Evolutionary conservation across 2,329 filamentous ascomycete genomes (phyloP), one percentile per base, ranked within the genome.

Genomic region (Cytospora piceae): DNA sequence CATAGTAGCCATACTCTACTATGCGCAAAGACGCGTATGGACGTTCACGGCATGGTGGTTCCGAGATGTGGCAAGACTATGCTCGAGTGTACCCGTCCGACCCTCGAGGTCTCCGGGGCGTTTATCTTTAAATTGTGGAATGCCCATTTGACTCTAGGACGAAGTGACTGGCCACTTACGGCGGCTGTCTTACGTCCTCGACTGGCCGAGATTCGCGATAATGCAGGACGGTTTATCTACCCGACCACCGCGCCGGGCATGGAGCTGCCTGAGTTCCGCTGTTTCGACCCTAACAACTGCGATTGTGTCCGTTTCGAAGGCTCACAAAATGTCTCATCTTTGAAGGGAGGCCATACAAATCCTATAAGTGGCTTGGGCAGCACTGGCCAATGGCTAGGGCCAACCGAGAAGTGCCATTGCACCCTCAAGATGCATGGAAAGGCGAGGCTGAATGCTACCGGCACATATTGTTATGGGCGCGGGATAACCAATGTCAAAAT

Each of bases 231-330:
- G 17, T 52, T 49, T 2, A 57, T 65, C 20, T 53, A 42, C 3
- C 58, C 58, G 2, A 9, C 12, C 42, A 6, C 11, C 17, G n/a
- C 8, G 0, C n/a, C 20, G 2, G 29, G 24, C 12, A 56, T 4
- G 9, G 37, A 53, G 3, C 20, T 15, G 9, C 63, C 63, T 9
- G 39, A 42, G 2, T 11, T 52, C 4, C 63, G 32, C 9, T 61
- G 58, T 53, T 58, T 65, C n/a, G 63, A 65, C n/a, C 58, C 58
- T 0, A 65, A 65, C 54, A 52, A 65, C 24, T 61, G 63, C 52
- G 58, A 37, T 22, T 65, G 63, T 9, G 11, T 31, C 39, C 5
- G 1, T 1, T 27, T 52, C 1, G 2, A 42, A 1, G 39, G 37
- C 0, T 14, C 2, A 1, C 39, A 55, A 22, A 22, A 20, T 0